These are phyloP conservation scores for Mycena olivaceomarginata DNA, from an alignment of 768 basidiomycete genomes.

Conservation along the genomic window DNA sequence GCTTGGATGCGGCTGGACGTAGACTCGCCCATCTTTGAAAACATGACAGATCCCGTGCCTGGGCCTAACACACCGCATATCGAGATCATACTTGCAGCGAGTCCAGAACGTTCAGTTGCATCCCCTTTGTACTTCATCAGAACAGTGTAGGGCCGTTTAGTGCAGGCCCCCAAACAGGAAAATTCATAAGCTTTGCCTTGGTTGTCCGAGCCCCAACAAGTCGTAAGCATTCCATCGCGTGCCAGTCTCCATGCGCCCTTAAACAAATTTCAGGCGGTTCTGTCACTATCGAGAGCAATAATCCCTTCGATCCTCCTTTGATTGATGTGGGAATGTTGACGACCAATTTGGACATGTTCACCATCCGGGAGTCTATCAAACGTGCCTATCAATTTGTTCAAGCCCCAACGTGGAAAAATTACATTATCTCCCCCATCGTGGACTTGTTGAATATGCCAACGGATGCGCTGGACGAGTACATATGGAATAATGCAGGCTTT, in stretches of 20 bases:
- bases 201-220: not conserved
- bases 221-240: not conserved
- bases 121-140: too few species aligned
- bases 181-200: too few species aligned
- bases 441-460: not conserved
- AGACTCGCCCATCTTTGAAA: not conserved
- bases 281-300: not conserved
- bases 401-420: not conserved
- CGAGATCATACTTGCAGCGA: not conserved
- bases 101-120: not conserved
- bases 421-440: not conserved
- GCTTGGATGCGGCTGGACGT: not conserved
- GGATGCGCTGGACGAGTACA: slow-evolving; percentile 38
- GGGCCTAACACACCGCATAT: not conserved
- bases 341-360: slow-evolving; percentile 4
- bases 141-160: too few species aligned
- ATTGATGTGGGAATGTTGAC: slow-evolving; percentile 9
- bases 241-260: too few species aligned
- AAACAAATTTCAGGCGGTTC: not conserved
- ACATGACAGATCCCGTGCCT: not conserved
- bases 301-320: slow-evolving; percentile 30
- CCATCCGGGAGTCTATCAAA: not conserved
- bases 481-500: slow-evolving; percentile 44
- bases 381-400: not conserved
- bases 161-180: too few species aligned